Evolutionary conservation across 2,329 filamentous ascomycete genomes (phyloP), one percentile per base, ranked within the genome.

Genomic region (Cordyceps cicadae): DNA sequence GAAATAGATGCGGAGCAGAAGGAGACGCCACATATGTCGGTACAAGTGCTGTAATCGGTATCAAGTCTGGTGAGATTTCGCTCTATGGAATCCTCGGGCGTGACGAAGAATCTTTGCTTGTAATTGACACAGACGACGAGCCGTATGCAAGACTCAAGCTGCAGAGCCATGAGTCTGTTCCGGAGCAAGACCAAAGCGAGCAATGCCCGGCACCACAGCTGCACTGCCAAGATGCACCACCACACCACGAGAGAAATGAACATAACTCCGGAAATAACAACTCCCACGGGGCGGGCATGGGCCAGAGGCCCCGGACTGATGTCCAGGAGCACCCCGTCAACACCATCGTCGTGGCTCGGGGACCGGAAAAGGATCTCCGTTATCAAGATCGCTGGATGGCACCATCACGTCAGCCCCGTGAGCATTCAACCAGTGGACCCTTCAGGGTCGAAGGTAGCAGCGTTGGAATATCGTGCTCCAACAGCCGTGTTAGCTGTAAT

Each of bases 61-160:
- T 93, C 34, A 76, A 82, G 12, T 72, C 77, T 5, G 88, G 87
- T 0, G 82, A 85, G 49, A 84, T 91, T 7, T 84, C 74, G 54
- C 78, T 92, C 0, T 90, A 87, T 60, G 88, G 89, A 0, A 75
- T 90, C 0, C 74, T 91, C 3, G 88, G 88, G 0, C 86, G 89
- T 15, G 85, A 82, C 1, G 84, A 88, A 60, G 85, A 89, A 66
- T 82, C 83, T 2, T 73, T 91, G 1, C 72, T 92, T 5, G 77
- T 92, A 0, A 83, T 90, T 0, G 87, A 92, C 70, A 87, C 87
- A 0, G 73, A 74, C 1, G 63, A 67, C 0, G 59, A 74, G 0
- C 78, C 79, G 0, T 74, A 74, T 12, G 79, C 77, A 0, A 81
- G 79, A 56, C 64, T 85, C 9, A 50, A 11, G n/a, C 32, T 62